Conservation (phyloP, 2,329 filamentous ascomycete genomes). For the Alternaria metachromatica region DNA sequence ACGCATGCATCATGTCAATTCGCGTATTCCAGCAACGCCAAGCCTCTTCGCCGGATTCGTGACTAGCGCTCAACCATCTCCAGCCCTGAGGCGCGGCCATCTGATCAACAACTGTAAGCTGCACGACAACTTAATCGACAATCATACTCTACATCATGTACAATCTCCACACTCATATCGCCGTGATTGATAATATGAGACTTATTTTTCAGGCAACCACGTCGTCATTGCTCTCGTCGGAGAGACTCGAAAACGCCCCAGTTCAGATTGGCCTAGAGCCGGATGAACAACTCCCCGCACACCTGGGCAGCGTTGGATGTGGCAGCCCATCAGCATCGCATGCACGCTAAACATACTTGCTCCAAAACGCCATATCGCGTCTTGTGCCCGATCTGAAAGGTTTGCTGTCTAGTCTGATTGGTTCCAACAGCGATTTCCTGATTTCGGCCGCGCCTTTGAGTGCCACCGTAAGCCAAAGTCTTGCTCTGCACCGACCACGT, state of each 20-base stretch:
- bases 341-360: neutral
- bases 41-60: neutral
- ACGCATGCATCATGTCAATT: neutral
- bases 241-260: neutral
- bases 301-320: neutral
- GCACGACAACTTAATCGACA: neutral
- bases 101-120: neutral
- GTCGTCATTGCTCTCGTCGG: neutral
- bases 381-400: neutral
- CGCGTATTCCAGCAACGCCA: neutral
- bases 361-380: neutral
- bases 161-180: neutral
- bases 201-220: neutral
- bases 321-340: neutral
- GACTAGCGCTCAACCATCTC: neutral
- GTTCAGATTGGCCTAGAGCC: neutral
- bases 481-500: neutral
- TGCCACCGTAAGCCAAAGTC: neutral
- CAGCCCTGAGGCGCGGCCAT: neutral
- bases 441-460: neutral
- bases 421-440: neutral
- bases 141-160: neutral
- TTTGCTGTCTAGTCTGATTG: neutral
- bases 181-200: neutral
- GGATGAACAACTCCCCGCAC: conserved; percentile 7